These are phyloP conservation scores for Aspergillus sp. DNA, from an alignment of 2,329 filamentous ascomycete genomes.

Conservation along the genomic window DNA sequence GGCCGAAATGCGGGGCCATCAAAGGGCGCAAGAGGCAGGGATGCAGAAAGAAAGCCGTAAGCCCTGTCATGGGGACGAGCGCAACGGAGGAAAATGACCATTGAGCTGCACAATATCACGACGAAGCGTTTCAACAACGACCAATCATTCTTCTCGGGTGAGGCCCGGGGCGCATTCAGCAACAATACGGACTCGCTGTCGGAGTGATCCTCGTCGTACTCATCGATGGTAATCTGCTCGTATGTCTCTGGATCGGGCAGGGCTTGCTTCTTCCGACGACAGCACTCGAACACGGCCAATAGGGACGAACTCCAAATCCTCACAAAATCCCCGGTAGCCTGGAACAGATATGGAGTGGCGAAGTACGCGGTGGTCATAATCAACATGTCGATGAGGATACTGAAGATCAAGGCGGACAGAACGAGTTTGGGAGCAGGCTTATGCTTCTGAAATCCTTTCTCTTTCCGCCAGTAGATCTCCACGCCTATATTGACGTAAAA, in stretches of 20 bases:
- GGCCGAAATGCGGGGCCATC: neutral
- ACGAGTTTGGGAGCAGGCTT: slow-evolving; percentile 16
- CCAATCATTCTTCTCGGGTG: slow-evolving; percentile 3
- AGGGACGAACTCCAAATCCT: slow-evolving; percentile 1
- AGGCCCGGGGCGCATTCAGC: slow-evolving; percentile 7
- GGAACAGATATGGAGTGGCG: slow-evolving; percentile 10
- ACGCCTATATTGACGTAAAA: slow-evolving; percentile 12
- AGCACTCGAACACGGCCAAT: neutral
- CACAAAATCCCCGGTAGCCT: slow-evolving; percentile 4
- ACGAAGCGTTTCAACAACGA: slow-evolving; percentile 8
- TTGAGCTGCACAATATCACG: slow-evolving; percentile 14
- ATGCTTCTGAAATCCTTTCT: slow-evolving; percentile 15
- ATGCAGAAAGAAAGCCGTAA: slow-evolving; percentile 19
- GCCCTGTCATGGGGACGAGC: slow-evolving; percentile 19
- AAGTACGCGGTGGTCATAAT: slow-evolving; percentile 11
- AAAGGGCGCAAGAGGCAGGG: slow-evolving; percentile 17
- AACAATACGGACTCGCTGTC: slow-evolving; percentile 13
- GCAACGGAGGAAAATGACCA: slow-evolving; percentile 18
- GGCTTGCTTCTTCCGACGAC: neutral
- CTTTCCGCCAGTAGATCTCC: slow-evolving; percentile 18
- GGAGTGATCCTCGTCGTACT: slow-evolving; percentile 16
- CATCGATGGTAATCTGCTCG: slow-evolving; percentile 18
- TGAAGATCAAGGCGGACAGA: slow-evolving; percentile 11
- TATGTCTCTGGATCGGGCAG: slow-evolving; percentile 16
- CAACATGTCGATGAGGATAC: slow-evolving; percentile 9